Base-by-base conservation (phyloP, 1,284 basidiomycete species). In the Apiotrichum sp. region DNA sequence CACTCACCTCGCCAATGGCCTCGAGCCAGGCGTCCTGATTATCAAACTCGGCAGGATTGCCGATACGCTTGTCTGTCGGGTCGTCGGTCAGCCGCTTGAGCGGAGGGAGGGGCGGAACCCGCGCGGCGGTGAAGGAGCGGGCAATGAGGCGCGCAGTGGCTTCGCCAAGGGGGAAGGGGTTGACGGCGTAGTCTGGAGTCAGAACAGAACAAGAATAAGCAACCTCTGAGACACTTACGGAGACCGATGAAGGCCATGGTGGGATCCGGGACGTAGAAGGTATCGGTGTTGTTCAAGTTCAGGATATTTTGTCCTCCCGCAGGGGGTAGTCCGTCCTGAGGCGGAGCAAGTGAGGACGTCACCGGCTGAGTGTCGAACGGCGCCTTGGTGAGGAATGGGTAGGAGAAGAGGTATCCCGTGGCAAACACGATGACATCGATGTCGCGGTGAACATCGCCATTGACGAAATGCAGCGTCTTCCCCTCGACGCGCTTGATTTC, bases 141-240 rank as follows among this genome's bases (percentile, higher is more conserved):
- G 63, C 61, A 36, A 65, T 68, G 39, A 77, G 67, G 40, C 75
- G 73, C 1, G 72, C 66, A 62, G 77, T 74, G 1, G 71, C 65
- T 60, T 79, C 76, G n/a, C 74, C 72, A 6, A 79, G 65, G 0
- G 77, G 76, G 64, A 79, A 78, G 7, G 77, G 76, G 16, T 77
- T 71, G 41, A 76, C 68, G 63, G 72, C 69, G 55, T 74, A 74
- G 56, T 69, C 73, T 74, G 60, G 45, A 0, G 45, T 54, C 31
- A 36, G 43, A 22, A 22, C 22, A 22, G 22, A 22, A 22, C 22
- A 22, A 22, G 22, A 22, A 36, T 31, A 34, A 8, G 32, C 33
- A 38, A 38, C 13, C 8, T 38, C 7, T 8, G 7, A 8, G 36
- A 8, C 36, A 16, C 71, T 70, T 53, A 73, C 74, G 68, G 11